Base-by-base conservation (phyloP, 169 alveolate genomes). In the Besnoitia besnoiti region DNA sequence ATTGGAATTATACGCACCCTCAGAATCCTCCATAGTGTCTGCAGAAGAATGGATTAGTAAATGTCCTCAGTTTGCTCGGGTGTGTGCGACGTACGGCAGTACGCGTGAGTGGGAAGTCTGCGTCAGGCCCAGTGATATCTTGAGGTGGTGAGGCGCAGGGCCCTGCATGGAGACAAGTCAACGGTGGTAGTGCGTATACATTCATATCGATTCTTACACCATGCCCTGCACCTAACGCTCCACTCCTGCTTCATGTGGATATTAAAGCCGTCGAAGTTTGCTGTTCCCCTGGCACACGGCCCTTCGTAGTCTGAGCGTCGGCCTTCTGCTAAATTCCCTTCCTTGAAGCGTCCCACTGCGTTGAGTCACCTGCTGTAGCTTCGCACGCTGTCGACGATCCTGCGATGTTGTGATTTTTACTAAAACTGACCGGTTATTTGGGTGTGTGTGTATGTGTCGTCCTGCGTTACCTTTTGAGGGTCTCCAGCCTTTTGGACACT, bases 51-150 rank as follows among this genome's bases (percentile, higher is more conserved):
- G 19, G 0, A 33, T n/a, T n/a, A n/a, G n/a, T n/a, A n/a, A n/a
- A n/a, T n/a, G n/a, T n/a, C n/a, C n/a, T n/a, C n/a, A n/a, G n/a
- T n/a, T n/a, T 33, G 10, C 84, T 33, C 84, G 46, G 49, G 24
- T 12, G 19, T 5, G 2, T 12, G 33, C 19, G 87, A n/a, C 87
- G 35, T 77, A 77, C 87, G 19, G 87, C 87, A 30, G 87, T 44
- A 2, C 87, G 87, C 33, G 87, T 42, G 35, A 77, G 87, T 16
- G 87, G 87, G n/a, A 77, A 42, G 21, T 40, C 87, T 10, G 87
- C 87, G 59, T 77, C 87, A 10, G 87, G 87, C 8, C 87, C 87
- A 21, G 40, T 44, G 30, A 5, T 0, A 12, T 44, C 87, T 5
- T 10, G 61, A 4, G 2, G 8, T 30, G 62, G 62, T n/a, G 50